Evolutionary conservation across 2,329 filamentous ascomycete genomes (phyloP).

Genomic region (Penicillium griseofulvum): DNA sequence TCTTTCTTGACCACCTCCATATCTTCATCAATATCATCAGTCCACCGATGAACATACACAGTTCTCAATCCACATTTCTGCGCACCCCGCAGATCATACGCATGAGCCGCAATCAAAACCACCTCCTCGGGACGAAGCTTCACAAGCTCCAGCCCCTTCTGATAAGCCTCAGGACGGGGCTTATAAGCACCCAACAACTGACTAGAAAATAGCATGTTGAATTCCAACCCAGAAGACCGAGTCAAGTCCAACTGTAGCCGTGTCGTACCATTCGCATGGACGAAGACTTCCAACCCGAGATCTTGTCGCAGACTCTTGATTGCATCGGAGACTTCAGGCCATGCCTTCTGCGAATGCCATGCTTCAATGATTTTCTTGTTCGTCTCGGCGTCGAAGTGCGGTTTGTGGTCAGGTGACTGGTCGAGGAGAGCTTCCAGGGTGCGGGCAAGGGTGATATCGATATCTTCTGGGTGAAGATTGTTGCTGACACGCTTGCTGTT

Average conservation of each 20-base stretch:
- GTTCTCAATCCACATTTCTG: slow-evolving; percentile 51
- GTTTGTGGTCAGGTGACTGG: slow-evolving; percentile 15
- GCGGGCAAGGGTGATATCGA: slow-evolving; percentile 51
- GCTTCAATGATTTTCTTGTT: slow-evolving; percentile 31
- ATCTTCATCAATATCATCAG: slow-evolving; percentile 53
- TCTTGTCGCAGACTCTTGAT: slow-evolving; percentile 40
- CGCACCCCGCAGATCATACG: slow-evolving; percentile 53
- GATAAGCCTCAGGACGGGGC: slow-evolving; percentile 49
- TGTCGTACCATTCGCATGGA: slow-evolving; percentile 56
- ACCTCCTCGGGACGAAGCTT: slow-evolving; percentile 48
- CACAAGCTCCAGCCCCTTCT: slow-evolving; percentile 47
- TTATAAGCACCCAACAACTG: slow-evolving; percentile 53
- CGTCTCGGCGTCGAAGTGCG: slow-evolving; percentile 18
- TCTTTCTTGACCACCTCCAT: slow-evolving; percentile 42
- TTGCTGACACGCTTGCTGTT: slow-evolving; percentile 41
- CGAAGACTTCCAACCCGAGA: slow-evolving; percentile 45
- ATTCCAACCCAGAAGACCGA: slow-evolving; percentile 48
- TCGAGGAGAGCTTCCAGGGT: slow-evolving; percentile 42
- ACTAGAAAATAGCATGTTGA: slow-evolving; percentile 54
- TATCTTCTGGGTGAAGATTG: slow-evolving; percentile 46
- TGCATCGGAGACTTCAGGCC: slow-evolving; percentile 51
- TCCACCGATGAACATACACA: slow-evolving; percentile 53
- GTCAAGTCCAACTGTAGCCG: slow-evolving; percentile 55
- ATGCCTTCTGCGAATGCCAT: slow-evolving; percentile 53
- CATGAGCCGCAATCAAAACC: slow-evolving; percentile 55